Evolutionary conservation across 2,329 filamentous ascomycete species (phyloP).

Genomic region (Alternaria burnsii): DNA sequence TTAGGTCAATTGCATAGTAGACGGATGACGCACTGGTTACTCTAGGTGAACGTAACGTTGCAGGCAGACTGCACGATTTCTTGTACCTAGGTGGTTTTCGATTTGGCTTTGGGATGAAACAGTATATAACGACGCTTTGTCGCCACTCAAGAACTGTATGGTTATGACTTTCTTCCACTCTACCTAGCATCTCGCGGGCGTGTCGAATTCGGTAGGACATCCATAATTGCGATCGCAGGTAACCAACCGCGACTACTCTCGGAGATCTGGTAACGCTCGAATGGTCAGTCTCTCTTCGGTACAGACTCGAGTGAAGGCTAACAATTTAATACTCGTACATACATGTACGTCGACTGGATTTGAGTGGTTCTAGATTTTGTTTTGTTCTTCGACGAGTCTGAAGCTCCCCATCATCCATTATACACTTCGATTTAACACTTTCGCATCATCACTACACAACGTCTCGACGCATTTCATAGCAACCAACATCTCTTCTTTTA

Average conservation of each 20-base stretch:
- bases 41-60: background rate
- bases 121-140: background rate
- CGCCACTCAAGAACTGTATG: background rate
- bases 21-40: background rate
- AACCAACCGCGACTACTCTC: background rate
- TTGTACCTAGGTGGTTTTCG: background rate
- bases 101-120: background rate
- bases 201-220: background rate
- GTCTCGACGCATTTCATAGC: background rate
- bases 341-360: background rate
- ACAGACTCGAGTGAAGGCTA: background rate
- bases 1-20: background rate
- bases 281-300: background rate
- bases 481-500: background rate
- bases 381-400: background rate
- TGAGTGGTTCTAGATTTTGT: no score
- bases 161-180: background rate
- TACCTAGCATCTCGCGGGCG: background rate
- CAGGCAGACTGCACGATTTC: background rate
- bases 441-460: background rate
- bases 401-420: background rate
- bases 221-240: background rate
- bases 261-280: background rate
- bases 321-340: background rate
- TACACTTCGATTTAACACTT: no score